phyloP scores from a whole-genome alignment of 306 rosid genomes.

The Purshia tridentata region DNA sequence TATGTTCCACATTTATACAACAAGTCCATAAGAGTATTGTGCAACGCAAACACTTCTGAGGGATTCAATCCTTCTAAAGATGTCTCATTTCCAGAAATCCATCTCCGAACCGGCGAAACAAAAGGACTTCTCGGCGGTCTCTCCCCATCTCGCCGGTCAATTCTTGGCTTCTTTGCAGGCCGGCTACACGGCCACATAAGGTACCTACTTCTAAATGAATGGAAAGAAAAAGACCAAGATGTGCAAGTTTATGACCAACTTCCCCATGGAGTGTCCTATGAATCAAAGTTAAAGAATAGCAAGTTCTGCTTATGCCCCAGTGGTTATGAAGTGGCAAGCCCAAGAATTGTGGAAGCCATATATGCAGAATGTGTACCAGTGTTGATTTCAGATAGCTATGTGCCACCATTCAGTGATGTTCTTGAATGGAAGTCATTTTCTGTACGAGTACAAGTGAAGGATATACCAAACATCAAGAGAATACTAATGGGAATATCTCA shows the following conservation, averaged over 20 bases:
- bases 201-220: constrained; percentile 32
- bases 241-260: constrained; percentile 38
- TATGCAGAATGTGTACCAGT: constrained; percentile 47
- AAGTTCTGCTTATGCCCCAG: constrained; percentile 47
- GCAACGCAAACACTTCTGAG: constrained; percentile 48
- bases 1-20: constrained; percentile 34
- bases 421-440: constrained; percentile 43
- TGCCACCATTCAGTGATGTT: constrained; percentile 51
- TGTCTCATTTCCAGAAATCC: constrained; percentile 46
- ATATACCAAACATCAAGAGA: constrained; percentile 35
- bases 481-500: constrained; percentile 42
- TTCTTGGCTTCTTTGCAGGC: constrained; percentile 53
- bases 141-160: constrained; percentile 32
- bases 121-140: constrained; percentile 32
- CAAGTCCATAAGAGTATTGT: constrained; percentile 44
- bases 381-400: constrained; percentile 40
- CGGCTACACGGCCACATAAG: constrained; percentile 40
- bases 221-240: constrained; percentile 44
- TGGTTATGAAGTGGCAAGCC: constrained; percentile 48
- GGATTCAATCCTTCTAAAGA: constrained; percentile 47
- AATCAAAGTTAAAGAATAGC: constrained; percentile 42
- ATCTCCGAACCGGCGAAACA: constrained; percentile 36
- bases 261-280: constrained; percentile 30
- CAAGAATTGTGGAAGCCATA: constrained; percentile 52
- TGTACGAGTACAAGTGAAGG: constrained; percentile 39